Conservation (phyloP, 1,139 yeast genomes). For the Yamadazyma diospyri region DNA sequence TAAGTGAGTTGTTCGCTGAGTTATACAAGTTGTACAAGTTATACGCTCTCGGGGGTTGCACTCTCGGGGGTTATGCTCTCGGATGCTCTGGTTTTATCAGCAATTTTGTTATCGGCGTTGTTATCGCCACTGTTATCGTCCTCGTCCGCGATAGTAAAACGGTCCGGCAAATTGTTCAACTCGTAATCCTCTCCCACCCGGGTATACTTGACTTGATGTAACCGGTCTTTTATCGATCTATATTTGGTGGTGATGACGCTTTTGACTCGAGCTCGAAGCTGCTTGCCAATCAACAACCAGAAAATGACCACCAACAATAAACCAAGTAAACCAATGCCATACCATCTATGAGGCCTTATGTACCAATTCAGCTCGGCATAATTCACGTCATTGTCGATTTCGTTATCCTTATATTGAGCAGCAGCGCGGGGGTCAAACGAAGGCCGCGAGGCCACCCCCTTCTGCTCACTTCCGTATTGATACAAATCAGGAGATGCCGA, state of each 20-base stretch:
- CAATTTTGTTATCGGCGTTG: too few species aligned
- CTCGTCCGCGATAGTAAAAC: background rate
- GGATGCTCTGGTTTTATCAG: background rate
- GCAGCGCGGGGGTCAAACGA: slow-evolving; percentile 18
- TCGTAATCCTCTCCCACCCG: slow-evolving; percentile 8
- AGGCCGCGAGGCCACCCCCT: slow-evolving; percentile 45
- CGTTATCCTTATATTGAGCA: slow-evolving; percentile 22
- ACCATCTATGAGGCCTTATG: slow-evolving; percentile 50
- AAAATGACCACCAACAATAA: slow-evolving; percentile 37
- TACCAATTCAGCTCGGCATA: slow-evolving; percentile 35
- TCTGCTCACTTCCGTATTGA: slow-evolving; percentile 51
- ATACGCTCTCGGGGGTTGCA: too few species aligned
- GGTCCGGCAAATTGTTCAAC: slow-evolving; percentile 6
- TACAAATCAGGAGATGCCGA: slow-evolving; percentile 48
- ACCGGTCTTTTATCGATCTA: background rate
- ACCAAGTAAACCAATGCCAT: slow-evolving; percentile 51
- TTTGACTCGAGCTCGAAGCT: slow-evolving; percentile 19
- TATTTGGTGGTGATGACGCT: slow-evolving; percentile 7
- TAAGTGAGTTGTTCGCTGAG: too few species aligned
- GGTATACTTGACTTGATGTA: slow-evolving; percentile 2
- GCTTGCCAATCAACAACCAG: slow-evolving; percentile 47
- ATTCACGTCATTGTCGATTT: slow-evolving; percentile 23
- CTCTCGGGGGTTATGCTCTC: too few species aligned
- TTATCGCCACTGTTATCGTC: too few species aligned
- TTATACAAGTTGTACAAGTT: too few species aligned